Base-by-base conservation (phyloP, 805 yeast genomes). In the Cyberlindnera mississippiensis region DNA sequence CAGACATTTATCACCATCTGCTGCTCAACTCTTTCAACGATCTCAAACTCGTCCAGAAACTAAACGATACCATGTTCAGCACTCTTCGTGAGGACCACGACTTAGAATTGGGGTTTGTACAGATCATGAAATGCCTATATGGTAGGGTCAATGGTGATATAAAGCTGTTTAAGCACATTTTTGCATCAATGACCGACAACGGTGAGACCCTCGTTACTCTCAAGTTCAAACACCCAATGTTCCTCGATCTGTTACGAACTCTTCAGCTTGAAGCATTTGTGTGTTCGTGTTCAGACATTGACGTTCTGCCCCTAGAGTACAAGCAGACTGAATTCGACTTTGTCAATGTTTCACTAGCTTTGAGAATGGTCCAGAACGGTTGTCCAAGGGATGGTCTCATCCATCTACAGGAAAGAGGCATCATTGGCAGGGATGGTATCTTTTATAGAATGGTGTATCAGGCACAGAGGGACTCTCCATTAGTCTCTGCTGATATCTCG, bases 251-350 rank as follows among this genome's bases (percentile, higher is more conserved):
- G 6, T 27, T 52, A 10, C 40, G 51, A 18, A 37, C 34, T 2
- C 31, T 48, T 3, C 56, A 50, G 27, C 32, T 51, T 13, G 51
- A 46, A 13, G 18, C 36, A 3, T 43, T 52, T 4, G 39, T 54
- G 15, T 33, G 37, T 4, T 39, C 33, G 2, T 39, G 50, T 13
- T 40, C 42, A 1, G 41, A 48, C 27, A 49, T 49, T 1, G 9
- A 27, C 8, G 10, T 32, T 6, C 20, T 54, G 7, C 51, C 56
- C 4, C n/a, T 17, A 2, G 42, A 42, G 27, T 49, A 42, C 35
- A 45, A 42, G 43, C 37, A 41, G 17, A 52, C 59, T 1, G 35
- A 28, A 1, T 48, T 41, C 29, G 46, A 46, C 3, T 48, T 40
- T 22, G 47, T 54, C 12, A 45, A 52, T 19, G n/a, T 42, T 4